Evolutionary conservation across 495 filamentous ascomycete genomes (phyloP), one percentile per base, ranked within the genome.

Genomic region (Neurospora sp.): DNA sequence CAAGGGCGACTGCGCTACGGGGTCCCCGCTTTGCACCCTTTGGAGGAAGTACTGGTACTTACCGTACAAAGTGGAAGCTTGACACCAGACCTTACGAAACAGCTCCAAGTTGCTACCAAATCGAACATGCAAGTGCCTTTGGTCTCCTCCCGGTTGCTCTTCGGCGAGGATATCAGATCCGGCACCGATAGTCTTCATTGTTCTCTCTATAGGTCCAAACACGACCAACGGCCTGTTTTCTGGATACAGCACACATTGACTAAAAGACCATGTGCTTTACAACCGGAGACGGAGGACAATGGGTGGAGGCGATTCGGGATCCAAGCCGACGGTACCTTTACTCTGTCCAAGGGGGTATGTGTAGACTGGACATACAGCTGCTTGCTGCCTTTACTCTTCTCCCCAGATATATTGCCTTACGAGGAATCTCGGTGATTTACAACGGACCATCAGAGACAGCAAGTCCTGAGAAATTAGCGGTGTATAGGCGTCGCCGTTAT

Each of bases 1-100:
- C 76, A 74, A 77, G 76, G 74, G 78, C 68, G 70, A 71, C 61
- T 73, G 73, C 75, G 74, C 76, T 75, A 77, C 76, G 75, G 72
- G 61, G 72, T 75, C 76, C 72, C 78, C 78, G 76, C 79, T 69
- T 69, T 71, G 44, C 70, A 59, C 53, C 27, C 53, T 65, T 18
- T 18, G 14, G 14, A 65, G 4, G 45, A 35, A 18, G 53, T 65
- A 65, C 53, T 9, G 14, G 27, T 35, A 61, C 22, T 61, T 59
- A 14, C n/a, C n/a, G n/a, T n/a, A n/a, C 22, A 10, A 59, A 59
- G 22, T 61, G 10, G 10, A 31, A 31, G 27, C 72, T 74, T 61
- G 53, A 35, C 22, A 35, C 22, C 53, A 61, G 22, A 61, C 16
- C 41, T 18, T 44, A n/a, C 10, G 45, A 53, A 12, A 59, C 20